Base-by-base conservation (phyloP, 768 basidiomycete species). In the Hemileccinum rubropunctum region DNA sequence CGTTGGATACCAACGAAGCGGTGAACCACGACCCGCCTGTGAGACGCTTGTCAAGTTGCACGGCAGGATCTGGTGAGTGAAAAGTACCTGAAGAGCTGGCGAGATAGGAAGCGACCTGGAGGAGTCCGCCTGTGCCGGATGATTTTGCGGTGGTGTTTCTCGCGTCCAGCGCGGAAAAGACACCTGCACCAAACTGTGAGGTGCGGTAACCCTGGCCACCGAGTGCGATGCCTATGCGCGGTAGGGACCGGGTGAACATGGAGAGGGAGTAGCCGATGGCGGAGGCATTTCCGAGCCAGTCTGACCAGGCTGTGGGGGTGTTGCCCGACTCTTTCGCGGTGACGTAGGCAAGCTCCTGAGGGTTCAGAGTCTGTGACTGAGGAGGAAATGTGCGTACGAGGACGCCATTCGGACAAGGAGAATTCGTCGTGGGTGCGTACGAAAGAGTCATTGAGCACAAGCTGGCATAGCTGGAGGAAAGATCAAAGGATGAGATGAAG, bases 181-280 rank as follows among this genome's bases (percentile, higher is more conserved):
- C 76, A 9, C 75, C 84, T 1, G 83, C 87, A 18, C 79, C 84
- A 49, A 76, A 86, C 51, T 80, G 78, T 1, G 85, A 84, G 0
- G 86, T 79, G 34, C 89, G 74, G 35, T 83, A 76, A 0, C 87
- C 87, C 13, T 84, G 84, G 3, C 89, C 89, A 20, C 83, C 82
- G 10, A 88, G 68, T 1, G 86, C 86, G 43, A 88, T 71, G 2
- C 78, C 86, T 21, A 88, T 67, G 45, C 71, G 76, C 9, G 83
- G 79, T 48, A 78, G 73, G 21, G 66, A 62, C 3, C 57, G 65
- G 35, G 63, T 57, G 61, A 82, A 77, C 0, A 56, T 50, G 13
- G 71, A 57, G n/a, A 82, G 50, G 49, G 74, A 67, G 62, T 86
- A 86, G 2, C 83, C 78, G 11, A 83, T 67, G 37, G 61, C 52